Conservation (phyloP, 441 rosid genomes). For the Corymbia calophylla region DNA sequence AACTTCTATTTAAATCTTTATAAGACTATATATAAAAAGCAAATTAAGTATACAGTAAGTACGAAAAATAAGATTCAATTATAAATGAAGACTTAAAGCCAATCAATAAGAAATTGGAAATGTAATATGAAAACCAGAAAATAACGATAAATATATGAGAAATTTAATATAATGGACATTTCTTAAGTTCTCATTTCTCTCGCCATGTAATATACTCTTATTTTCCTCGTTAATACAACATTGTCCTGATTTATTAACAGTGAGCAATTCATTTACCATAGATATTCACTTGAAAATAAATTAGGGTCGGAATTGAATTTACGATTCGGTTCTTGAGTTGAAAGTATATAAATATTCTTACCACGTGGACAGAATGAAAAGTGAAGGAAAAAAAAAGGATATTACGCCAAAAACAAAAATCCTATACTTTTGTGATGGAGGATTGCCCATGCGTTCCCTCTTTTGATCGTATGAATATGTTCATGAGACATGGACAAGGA, state of each 20-base stretch:
- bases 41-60: not conserved
- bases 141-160: not conserved
- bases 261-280: not conserved
- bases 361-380: not conserved
- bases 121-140: not conserved
- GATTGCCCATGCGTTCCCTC: too few species aligned
- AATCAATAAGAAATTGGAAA: not conserved
- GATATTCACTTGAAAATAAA: not conserved
- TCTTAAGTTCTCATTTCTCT: not conserved
- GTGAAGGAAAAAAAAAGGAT: not conserved
- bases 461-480: too few species aligned
- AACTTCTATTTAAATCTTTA: not conserved
- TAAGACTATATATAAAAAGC: not conserved
- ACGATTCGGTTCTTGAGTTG: not conserved
- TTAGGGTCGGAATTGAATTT: not conserved
- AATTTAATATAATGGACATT: not conserved
- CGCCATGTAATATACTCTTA: not conserved
- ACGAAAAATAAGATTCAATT: not conserved
- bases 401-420: not conserved
- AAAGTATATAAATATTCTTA: not conserved
- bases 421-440: not conserved
- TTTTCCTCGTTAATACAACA: not conserved
- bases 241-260: not conserved
- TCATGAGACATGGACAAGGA: too few species aligned
- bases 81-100: not conserved